Conservation (phyloP, 768 basidiomycete species). For the Hypsizygus marmoreus region DNA sequence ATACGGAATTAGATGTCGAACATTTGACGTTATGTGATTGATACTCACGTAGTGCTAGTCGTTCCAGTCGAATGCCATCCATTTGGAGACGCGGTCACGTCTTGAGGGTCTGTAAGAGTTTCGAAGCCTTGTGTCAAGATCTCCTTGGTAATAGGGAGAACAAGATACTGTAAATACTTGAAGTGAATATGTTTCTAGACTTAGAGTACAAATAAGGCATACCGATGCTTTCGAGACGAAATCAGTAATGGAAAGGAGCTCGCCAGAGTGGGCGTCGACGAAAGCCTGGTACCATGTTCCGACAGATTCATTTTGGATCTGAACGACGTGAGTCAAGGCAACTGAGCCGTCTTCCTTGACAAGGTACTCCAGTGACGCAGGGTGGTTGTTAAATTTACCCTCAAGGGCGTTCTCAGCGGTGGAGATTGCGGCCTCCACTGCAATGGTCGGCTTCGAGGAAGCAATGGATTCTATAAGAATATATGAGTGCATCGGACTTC, state of each 20-base stretch:
- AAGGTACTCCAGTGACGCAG: slow-evolving; percentile 42
- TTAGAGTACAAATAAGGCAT: slow-evolving; percentile 9
- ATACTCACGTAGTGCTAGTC: slow-evolving; percentile 25
- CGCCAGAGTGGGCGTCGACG: slow-evolving; percentile 55
- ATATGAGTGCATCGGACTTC: no score
- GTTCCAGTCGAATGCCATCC: slow-evolving; percentile 38
- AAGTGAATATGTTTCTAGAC: slow-evolving; percentile 15
- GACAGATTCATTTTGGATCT: slow-evolving; percentile 32
- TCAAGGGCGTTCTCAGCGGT: slow-evolving; percentile 37
- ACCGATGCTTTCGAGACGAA: slow-evolving; percentile 49
- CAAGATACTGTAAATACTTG: slow-evolving; percentile 35
- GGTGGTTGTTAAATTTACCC: slow-evolving; percentile 42
- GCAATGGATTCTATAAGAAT: no score
- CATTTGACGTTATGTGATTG: not conserved
- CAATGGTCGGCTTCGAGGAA: not conserved
- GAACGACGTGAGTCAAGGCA: slow-evolving; percentile 40
- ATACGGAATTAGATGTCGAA: slow-evolving; percentile 6
- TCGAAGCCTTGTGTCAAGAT: slow-evolving; percentile 45
- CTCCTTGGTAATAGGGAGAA: slow-evolving; percentile 49
- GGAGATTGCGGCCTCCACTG: slow-evolving; percentile 34
- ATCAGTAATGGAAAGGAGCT: slow-evolving; percentile 53
- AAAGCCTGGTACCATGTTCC: slow-evolving; percentile 59
- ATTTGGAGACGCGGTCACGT: slow-evolving; percentile 45
- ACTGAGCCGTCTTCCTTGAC: slow-evolving; percentile 38
- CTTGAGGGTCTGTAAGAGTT: slow-evolving; percentile 47